Evolutionary conservation across 176 grass and related monocot species (phyloP).

Genomic region (maize (Zea mays)): Zm-B73-REFERENCE-NAM-5.0 NC_050098.1:65809001-65809500

Average conservation of each 20-base stretch:
- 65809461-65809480: not conserved
- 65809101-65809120: not conserved
- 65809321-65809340: not conserved
- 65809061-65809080: slow-evolving; percentile 4
- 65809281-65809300: slow-evolving; percentile 81
- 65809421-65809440: not conserved
- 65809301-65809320: slow-evolving; percentile 58
- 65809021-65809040: not conserved
- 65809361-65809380: not conserved
- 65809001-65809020: slow-evolving; percentile 1
- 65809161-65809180: not conserved
- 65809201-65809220: slow-evolving; percentile 50
- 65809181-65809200: slow-evolving; percentile 29
- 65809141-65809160: not conserved
- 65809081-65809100: not conserved
- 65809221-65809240: slow-evolving; percentile 66
- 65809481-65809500: slow-evolving; percentile 9
- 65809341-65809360: not conserved
- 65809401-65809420: not conserved
- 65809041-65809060: slow-evolving; percentile 9
- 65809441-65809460: slow-evolving; percentile 16
- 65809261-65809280: slow-evolving; percentile 76
- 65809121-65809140: slow-evolving; percentile 11
- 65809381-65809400: slow-evolving; percentile 19
- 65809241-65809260: slow-evolving; percentile 67